Evolutionary conservation across 1,139 yeast species (phyloP).

Genomic region (Scheffersomyces parashehatae): DNA sequence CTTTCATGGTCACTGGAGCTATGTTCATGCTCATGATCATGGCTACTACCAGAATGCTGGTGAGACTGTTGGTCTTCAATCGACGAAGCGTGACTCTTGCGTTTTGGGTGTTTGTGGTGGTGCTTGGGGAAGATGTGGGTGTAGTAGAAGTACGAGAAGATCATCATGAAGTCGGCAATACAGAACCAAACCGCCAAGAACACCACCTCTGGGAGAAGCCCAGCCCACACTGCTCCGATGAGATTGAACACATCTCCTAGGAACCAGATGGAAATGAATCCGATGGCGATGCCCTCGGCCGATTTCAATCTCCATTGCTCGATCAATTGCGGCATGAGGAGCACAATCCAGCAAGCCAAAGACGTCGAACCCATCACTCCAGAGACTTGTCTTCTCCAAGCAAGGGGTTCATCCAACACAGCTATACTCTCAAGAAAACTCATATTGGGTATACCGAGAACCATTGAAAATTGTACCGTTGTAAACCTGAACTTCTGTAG

Average conservation of each 20-base stretch:
- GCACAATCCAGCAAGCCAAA: constrained; percentile 79
- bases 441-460: no score
- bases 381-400: constrained; percentile 46
- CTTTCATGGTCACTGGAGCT: constrained; percentile 6
- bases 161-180: constrained; percentile 64
- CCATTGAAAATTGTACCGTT: no score
- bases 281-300: constrained; percentile 76
- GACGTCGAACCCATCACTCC: constrained; percentile 71
- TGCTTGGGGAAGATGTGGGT: constrained; percentile 42
- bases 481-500: no score
- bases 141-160: constrained; percentile 62
- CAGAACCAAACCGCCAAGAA: constrained; percentile 76
- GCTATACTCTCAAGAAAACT: no score
- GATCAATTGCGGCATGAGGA: constrained; percentile 73
- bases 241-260: constrained; percentile 72
- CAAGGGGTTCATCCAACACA: no score
- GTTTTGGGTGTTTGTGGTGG: constrained; percentile 17
- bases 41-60: constrained; percentile 1
- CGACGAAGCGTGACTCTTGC: constrained; percentile 3
- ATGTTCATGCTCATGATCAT: constrained; percentile 15
- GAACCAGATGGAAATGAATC: constrained; percentile 71
- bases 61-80: constrained; percentile 4
- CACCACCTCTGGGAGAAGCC: constrained; percentile 67
- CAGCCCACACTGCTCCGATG: constrained; percentile 71
- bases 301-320: constrained; percentile 81